Conservation (phyloP, 2,329 filamentous ascomycete genomes). For the Intubia oerlemansii region DNA sequence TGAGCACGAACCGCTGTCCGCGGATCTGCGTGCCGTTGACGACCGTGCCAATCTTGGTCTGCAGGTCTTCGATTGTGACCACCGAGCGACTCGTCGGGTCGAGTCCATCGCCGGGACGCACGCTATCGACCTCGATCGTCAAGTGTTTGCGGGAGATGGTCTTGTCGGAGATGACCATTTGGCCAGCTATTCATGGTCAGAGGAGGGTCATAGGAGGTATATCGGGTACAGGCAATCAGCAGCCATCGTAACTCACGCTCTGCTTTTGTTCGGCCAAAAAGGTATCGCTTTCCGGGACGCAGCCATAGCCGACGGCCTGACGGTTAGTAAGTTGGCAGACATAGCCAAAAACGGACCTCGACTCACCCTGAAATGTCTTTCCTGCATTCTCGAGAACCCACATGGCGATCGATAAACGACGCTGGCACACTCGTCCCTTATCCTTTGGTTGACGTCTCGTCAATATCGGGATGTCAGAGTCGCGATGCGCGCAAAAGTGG, state of each 20-base stretch:
- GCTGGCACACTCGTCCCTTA: too few species aligned
- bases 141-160: slow-evolving; percentile 81
- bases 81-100: slow-evolving; percentile 40
- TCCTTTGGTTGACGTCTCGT: too few species aligned
- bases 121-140: slow-evolving; percentile 47
- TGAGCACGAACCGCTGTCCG: slow-evolving; percentile 35
- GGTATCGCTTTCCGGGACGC: slow-evolving; percentile 62
- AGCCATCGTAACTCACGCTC: slow-evolving; percentile 33
- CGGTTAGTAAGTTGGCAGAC: too few species aligned
- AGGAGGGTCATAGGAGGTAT: background rate
- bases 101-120: slow-evolving; percentile 43
- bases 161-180: slow-evolving; percentile 52
- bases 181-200: slow-evolving; percentile 26
- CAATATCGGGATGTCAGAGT: too few species aligned
- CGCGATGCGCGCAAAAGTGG: too few species aligned
- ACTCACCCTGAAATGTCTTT: slow-evolving; percentile 25
- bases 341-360: too few species aligned
- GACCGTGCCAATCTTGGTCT: slow-evolving; percentile 67
- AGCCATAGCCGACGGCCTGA: slow-evolving; percentile 60
- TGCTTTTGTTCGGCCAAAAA: slow-evolving; percentile 60
- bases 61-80: slow-evolving; percentile 54
- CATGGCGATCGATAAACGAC: too few species aligned
- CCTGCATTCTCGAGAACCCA: slow-evolving; percentile 11
- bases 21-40: slow-evolving; percentile 55
- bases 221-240: background rate